Evolutionary conservation across 2,329 filamentous ascomycete species (phyloP).

Genomic region (Pleoardoris graminearum): DNA sequence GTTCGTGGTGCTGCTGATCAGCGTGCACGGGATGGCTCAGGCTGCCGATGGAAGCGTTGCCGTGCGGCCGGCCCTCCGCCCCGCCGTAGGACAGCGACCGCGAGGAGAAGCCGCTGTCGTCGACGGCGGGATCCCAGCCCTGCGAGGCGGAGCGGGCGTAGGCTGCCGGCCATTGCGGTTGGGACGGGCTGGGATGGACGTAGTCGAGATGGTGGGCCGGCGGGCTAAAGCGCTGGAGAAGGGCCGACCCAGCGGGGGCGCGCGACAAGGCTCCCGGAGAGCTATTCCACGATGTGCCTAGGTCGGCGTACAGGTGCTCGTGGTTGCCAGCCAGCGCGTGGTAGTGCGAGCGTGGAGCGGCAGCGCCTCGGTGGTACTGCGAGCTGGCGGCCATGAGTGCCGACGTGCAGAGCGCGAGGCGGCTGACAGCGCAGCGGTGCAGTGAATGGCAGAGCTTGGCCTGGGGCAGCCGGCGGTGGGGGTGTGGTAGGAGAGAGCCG

Average conservation of each 20-base stretch:
- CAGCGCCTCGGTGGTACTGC: slow-evolving; percentile 36
- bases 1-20: slow-evolving; percentile 21
- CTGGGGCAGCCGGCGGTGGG: slow-evolving; percentile 25
- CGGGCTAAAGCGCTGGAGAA: slow-evolving; percentile 12
- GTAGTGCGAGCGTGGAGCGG: slow-evolving; percentile 32
- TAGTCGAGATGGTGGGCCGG: slow-evolving; percentile 27
- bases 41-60: slow-evolving; percentile 10
- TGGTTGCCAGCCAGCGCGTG: slow-evolving; percentile 24
- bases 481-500: slow-evolving; percentile 19
- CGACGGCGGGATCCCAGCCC: slow-evolving; percentile 22
- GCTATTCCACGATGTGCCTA: slow-evolving; percentile 31
- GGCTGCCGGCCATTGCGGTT: slow-evolving; percentile 20
- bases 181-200: slow-evolving; percentile 17
- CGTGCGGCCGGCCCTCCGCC: slow-evolving; percentile 16
- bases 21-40: slow-evolving; percentile 14
- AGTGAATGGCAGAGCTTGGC: slow-evolving; percentile 23
- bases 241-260: slow-evolving; percentile 8
- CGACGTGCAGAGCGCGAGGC: slow-evolving; percentile 4
- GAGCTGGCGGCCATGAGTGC: slow-evolving; percentile 34
- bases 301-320: slow-evolving; percentile 29
- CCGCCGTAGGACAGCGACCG: slow-evolving; percentile 28
- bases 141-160: slow-evolving; percentile 22
- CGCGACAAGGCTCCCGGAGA: slow-evolving; percentile 27
- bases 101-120: slow-evolving; percentile 21
- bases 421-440: slow-evolving; percentile 28